Evolutionary conservation across 805 yeast species (phyloP).

Genomic region (Saturnispora saitoi): DNA sequence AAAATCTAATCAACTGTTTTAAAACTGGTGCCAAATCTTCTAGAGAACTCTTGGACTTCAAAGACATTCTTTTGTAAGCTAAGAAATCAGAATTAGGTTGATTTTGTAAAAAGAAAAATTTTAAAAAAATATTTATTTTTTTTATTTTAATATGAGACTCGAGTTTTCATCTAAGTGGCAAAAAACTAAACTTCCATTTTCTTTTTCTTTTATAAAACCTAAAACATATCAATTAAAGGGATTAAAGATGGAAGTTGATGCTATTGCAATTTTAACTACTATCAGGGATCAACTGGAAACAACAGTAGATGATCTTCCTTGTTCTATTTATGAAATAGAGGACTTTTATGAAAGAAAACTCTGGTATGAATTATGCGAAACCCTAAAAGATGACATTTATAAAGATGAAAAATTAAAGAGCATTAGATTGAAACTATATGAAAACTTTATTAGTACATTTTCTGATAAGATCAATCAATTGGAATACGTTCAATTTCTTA

Average conservation of each 20-base stretch:
- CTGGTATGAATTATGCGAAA: slow-evolving; percentile 87
- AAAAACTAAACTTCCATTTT: neutral
- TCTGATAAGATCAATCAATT: slow-evolving; percentile 68
- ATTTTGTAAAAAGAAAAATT: neutral
- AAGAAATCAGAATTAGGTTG: neutral
- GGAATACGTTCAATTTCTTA: slow-evolving; percentile 66
- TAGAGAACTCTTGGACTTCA: slow-evolving; percentile 8
- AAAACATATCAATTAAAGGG: neutral
- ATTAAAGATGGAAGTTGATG: slow-evolving; percentile 27
- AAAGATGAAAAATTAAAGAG: slow-evolving; percentile 41
- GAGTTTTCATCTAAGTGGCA: slow-evolving; percentile 3
- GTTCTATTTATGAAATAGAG: slow-evolving; percentile 61
- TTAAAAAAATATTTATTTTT: neutral
- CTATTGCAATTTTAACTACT: slow-evolving; percentile 43
- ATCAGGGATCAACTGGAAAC: slow-evolving; percentile 58
- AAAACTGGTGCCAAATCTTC: slow-evolving; percentile 36
- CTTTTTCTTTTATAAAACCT: neutral
- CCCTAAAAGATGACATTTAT: slow-evolving; percentile 52
- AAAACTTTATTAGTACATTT: slow-evolving; percentile 59
- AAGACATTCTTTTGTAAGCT: neutral
- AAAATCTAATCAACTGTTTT: slow-evolving; percentile 52
- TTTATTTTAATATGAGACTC: neutral
- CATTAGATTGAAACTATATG: slow-evolving; percentile 58
- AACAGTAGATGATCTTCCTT: slow-evolving; percentile 40
- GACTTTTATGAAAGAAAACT: slow-evolving; percentile 81